Conservation (phyloP, 2,329 filamentous ascomycete genomes). For the Penicillium polonicum region DNA sequence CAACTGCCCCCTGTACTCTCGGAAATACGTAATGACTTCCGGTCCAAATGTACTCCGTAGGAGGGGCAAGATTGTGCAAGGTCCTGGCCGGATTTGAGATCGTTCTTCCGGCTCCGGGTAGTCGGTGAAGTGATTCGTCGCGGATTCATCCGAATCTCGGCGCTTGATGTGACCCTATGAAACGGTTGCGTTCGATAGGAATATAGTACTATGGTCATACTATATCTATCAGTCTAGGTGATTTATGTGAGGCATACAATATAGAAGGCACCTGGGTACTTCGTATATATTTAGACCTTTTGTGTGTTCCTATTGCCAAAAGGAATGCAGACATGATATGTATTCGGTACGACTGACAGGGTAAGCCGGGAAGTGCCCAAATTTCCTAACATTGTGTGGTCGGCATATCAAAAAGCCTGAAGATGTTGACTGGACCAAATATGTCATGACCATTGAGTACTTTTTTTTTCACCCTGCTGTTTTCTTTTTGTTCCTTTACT, state of each 20-base stretch:
- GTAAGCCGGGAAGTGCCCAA: not conserved
- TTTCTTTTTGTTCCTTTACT: not conserved
- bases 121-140: conserved; percentile 18
- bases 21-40: conserved; percentile 6
- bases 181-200: conserved; percentile 2
- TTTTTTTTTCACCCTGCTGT: not conserved
- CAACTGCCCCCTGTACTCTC: not conserved
- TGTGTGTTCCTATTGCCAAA: not conserved
- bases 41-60: not conserved
- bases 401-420: not conserved
- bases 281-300: not conserved
- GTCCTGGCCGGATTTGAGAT: conserved; percentile 20
- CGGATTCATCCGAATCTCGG: conserved; percentile 21
- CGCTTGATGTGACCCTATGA: conserved; percentile 8
- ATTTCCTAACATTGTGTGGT: not conserved
- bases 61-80: not conserved
- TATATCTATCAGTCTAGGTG: not conserved
- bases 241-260: not conserved
- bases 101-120: conserved; percentile 8
- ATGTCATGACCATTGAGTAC: not conserved
- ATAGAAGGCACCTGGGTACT: not conserved
- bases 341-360: not conserved
- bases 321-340: not conserved
- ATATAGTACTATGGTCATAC: not conserved
- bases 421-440: not conserved